Percentiles rank a stretch among this genome's conserved stretches.
These are phyloP conservation scores for Phytophthora fragariaefolia DNA, from an alignment of 352 stramenopile species.

Conservation along the genomic window DNA sequence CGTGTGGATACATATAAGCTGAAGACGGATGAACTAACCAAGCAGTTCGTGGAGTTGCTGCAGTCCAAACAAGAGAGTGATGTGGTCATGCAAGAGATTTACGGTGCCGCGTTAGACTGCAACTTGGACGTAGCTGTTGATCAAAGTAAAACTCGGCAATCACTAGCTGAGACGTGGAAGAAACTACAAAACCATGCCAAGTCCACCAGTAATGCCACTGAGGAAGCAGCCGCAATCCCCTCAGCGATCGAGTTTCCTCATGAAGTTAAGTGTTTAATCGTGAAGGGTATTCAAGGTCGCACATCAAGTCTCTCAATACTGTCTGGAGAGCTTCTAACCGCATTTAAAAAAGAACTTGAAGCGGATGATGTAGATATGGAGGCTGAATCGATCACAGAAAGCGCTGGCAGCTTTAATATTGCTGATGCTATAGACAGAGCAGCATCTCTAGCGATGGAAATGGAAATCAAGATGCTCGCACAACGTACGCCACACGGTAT, in stretches of 20 bases:
- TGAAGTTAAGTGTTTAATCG: slow-evolving; percentile 63
- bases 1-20: slow-evolving; percentile 74
- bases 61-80: slow-evolving; percentile 31
- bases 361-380: slow-evolving; percentile 15
- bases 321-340: slow-evolving; percentile 38
- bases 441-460: slow-evolving; percentile 59
- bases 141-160: slow-evolving; percentile 19
- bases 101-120: slow-evolving; percentile 64
- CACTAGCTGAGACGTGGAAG: slow-evolving; percentile 32
- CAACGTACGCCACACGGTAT: slow-evolving; percentile 78
- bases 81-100: slow-evolving; percentile 74
- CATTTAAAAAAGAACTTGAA: slow-evolving; percentile 35
- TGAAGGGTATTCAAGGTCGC: slow-evolving; percentile 54
- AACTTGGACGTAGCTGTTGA: slow-evolving; percentile 46
- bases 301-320: slow-evolving; percentile 49
- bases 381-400: neutral
- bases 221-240: slow-evolving; percentile 21
- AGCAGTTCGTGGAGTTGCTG: slow-evolving; percentile 48
- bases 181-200: slow-evolving; percentile 30
- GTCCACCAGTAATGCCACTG: slow-evolving; percentile 16
- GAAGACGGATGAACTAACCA: slow-evolving; percentile 79
- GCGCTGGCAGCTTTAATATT: slow-evolving; percentile 13
- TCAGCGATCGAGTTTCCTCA: slow-evolving; percentile 41
- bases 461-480: slow-evolving; percentile 90
- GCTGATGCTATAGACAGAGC: slow-evolving; percentile 22